Evolutionary conservation across 257 asterid genomes (phyloP), one percentile per base, ranked within the genome.

Genomic region (Phtheirospermum japonicum): DNA sequence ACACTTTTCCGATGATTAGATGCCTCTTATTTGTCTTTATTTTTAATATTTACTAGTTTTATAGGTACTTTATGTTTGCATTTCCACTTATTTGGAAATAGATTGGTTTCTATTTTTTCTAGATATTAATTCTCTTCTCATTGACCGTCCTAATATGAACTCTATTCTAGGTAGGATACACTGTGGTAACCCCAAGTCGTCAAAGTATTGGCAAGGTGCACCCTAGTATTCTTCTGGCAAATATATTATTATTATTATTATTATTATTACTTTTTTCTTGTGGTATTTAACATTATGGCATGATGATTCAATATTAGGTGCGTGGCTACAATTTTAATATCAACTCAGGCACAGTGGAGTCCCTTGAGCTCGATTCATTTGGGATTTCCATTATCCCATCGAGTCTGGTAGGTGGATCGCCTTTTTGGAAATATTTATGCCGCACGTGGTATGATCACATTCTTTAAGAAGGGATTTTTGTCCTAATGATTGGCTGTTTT

Each of bases 381-480:
- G 95, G 95, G 54, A 70, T 85, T 65, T 77, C 88, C 69, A 54
- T 85, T 37, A 79, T 85, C 68, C 95, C 95, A 4, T 83, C 90
- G 31, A 83, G 72, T 69, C 73, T 85, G 94, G 94, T 85, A 80
- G 90, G 70, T 42, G 11, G 14, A 56, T 20, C 14, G 7, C 42
- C 12, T 45, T 59, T 63, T 10, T 0, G 0, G 48, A 34, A 12
- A 9, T 26, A 57, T 32, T 4, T 50, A 46, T 60, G 46, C 58
- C 59, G 59, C 59, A 36, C 51, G 26, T 62, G 19, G 33, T 40
- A 54, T 17, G 57, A 20, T 51, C 16, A 13, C 46, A 19, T 39
- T 3, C 9, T 3, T 39, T 26, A 28, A 51, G 48, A 48, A 6
- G 8, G 42, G 11, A 7, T 0, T 13, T n/a, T 34, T 23, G 31